Percentiles rank a stretch among this genome's conserved stretches.
phyloP scores from a whole-genome alignment of 2,329 filamentous ascomycete genomes.

The Talaromyces pinophilus region DNA sequence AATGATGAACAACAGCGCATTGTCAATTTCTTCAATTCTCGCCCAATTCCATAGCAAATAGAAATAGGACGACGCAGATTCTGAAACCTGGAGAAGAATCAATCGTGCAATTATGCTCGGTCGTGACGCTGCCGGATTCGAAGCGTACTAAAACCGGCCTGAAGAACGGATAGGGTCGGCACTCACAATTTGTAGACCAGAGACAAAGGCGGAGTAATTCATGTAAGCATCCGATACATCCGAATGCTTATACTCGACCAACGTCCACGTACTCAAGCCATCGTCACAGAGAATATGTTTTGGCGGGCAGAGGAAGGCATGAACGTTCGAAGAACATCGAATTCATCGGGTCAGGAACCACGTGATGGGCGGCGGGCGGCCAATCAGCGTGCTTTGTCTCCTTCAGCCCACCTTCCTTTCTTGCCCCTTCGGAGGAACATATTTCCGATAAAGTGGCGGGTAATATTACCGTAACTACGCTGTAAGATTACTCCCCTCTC shows the following conservation, averaged over 20 bases:
- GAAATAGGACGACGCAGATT: background rate
- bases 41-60: background rate
- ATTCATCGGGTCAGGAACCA: conserved; percentile 13
- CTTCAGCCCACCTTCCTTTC: conserved; percentile 2
- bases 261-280: background rate
- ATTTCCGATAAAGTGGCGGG: background rate
- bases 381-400: background rate
- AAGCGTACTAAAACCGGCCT: background rate
- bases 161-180: conserved; percentile 4
- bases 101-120: background rate
- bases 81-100: background rate
- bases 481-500: background rate
- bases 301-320: background rate
- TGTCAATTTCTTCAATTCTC: background rate
- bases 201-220: background rate
- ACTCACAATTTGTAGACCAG: background rate
- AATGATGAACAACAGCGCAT: background rate
- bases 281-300: background rate
- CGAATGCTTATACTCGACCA: background rate
- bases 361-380: background rate
- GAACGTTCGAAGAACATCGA: background rate
- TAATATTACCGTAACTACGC: background rate
- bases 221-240: conserved; percentile 3
- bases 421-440: background rate
- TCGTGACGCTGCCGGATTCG: background rate